A percentile compares a stretch with the other conserved stretches of the same genome.
Conservation (phyloP, 129 eudicot genomes). For the Heracleum sosnowskyi region DNA sequence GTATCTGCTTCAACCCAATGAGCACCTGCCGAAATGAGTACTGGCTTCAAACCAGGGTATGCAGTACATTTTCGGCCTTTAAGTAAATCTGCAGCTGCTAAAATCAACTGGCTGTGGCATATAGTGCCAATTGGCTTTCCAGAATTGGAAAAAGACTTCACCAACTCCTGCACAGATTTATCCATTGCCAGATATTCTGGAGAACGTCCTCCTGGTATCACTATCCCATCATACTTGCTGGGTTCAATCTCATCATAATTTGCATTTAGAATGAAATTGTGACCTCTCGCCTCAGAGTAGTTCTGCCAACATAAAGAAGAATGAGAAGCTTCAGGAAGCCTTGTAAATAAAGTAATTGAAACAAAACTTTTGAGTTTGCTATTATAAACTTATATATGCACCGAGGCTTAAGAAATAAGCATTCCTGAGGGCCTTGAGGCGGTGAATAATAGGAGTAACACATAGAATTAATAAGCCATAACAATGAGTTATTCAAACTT, state of each 20-base stretch:
- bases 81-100: slow-evolving; percentile 72
- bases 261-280: slow-evolving; percentile 86
- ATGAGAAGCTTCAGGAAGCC: slow-evolving; percentile 3
- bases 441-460: not conserved
- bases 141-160: slow-evolving; percentile 43
- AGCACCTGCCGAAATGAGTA: slow-evolving; percentile 75
- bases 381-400: not conserved
- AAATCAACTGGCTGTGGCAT: slow-evolving; percentile 78
- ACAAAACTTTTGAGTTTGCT: not conserved
- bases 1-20: slow-evolving; percentile 81
- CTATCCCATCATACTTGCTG: slow-evolving; percentile 63
- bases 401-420: not conserved
- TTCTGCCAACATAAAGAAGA: slow-evolving; percentile 43
- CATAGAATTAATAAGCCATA: not conserved
- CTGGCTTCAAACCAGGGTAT: slow-evolving; percentile 63
- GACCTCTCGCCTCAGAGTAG: slow-evolving; percentile 70
- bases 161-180: slow-evolving; percentile 56
- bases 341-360: not conserved
- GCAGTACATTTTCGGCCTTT: slow-evolving; percentile 74
- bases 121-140: slow-evolving; percentile 76
- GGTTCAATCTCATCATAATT: slow-evolving; percentile 66
- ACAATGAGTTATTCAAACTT: not conserved
- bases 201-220: slow-evolving; percentile 87
- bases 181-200: slow-evolving; percentile 90
- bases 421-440: not conserved